phyloP scores from a whole-genome alignment of 2,329 filamentous ascomycete species.

The Dryadomyces sulphureus region DNA sequence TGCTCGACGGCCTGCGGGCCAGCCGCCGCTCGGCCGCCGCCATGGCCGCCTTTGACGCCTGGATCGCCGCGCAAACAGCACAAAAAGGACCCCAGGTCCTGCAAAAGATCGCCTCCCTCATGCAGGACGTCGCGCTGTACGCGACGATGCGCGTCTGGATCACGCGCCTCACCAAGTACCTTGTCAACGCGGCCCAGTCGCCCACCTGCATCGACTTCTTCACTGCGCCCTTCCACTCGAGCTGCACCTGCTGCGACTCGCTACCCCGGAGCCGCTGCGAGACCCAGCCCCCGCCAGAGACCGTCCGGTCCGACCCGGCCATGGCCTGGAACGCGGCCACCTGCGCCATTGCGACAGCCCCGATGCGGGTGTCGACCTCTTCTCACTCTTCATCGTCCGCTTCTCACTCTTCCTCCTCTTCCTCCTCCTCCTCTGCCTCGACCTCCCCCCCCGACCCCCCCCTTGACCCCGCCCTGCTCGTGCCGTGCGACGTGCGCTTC shows the following conservation, averaged over 20 bases:
- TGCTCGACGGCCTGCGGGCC: not conserved
- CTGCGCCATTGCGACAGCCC: slow-evolving; percentile 5
- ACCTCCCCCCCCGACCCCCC: too few relatives aligned
- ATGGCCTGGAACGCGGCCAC: slow-evolving; percentile 10
- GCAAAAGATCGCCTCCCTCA: not conserved
- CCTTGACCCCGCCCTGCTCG: slow-evolving; percentile 3
- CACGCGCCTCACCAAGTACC: slow-evolving; percentile 10
- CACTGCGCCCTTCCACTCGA: slow-evolving; percentile 8
- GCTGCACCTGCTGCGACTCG: slow-evolving; percentile 7
- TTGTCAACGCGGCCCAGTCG: slow-evolving; percentile 6
- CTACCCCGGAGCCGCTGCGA: slow-evolving; percentile 4
- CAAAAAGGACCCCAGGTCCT: not conserved
- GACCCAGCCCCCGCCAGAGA: slow-evolving; percentile 3
- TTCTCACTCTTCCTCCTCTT: too few relatives aligned
- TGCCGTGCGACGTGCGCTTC: slow-evolving; percentile 12
- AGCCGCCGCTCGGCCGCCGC: not conserved
- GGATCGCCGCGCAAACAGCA: not conserved
- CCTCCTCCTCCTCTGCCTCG: too few relatives aligned
- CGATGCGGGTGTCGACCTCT: slow-evolving; percentile 1
- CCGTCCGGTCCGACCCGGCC: not conserved
- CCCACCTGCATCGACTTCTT: slow-evolving; percentile 10
- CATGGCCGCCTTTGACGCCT: not conserved
- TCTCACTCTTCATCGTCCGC: too few relatives aligned
- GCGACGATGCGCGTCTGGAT: slow-evolving; percentile 11
- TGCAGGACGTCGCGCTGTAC: slow-evolving; percentile 12